phyloP scores from a whole-genome alignment of 2,329 filamentous ascomycete genomes.

The Erysiphe neolycopersici region DNA sequence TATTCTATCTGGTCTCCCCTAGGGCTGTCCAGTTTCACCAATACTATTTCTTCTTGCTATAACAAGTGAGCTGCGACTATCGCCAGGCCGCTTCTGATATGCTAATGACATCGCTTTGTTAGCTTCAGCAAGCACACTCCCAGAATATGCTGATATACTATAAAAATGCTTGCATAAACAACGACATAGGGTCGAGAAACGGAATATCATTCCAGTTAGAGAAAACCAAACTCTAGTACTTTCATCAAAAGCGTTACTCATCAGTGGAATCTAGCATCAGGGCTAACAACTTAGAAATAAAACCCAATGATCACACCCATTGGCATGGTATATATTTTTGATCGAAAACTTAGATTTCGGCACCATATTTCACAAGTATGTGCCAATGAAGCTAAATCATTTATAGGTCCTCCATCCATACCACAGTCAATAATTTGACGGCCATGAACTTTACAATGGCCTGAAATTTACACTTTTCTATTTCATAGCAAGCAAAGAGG shows the following conservation, averaged over 20 bases:
- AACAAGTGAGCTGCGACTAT: background rate
- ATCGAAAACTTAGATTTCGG: background rate
- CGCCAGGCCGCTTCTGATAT: background rate
- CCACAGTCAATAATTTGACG: background rate
- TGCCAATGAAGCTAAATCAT: background rate
- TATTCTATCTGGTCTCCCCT: background rate
- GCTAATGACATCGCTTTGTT: background rate
- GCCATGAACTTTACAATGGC: background rate
- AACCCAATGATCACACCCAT: background rate
- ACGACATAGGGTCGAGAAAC: too few relatives aligned
- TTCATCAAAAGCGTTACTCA: too few relatives aligned
- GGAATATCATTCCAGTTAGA: too few relatives aligned
- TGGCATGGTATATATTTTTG: background rate
- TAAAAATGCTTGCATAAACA: background rate
- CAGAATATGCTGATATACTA: background rate
- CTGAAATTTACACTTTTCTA: background rate
- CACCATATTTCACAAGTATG: too few relatives aligned
- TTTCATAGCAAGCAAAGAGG: background rate
- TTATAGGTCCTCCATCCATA: background rate
- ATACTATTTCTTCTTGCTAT: background rate
- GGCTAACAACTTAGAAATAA: too few relatives aligned
- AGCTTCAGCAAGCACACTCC: background rate
- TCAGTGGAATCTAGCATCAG: too few relatives aligned
- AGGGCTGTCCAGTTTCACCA: background rate
- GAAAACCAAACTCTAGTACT: too few relatives aligned